phyloP scores from a whole-genome alignment of 1,284 basidiomycete genomes.

The Ceratorhiza oryzae-sativae region DNA sequence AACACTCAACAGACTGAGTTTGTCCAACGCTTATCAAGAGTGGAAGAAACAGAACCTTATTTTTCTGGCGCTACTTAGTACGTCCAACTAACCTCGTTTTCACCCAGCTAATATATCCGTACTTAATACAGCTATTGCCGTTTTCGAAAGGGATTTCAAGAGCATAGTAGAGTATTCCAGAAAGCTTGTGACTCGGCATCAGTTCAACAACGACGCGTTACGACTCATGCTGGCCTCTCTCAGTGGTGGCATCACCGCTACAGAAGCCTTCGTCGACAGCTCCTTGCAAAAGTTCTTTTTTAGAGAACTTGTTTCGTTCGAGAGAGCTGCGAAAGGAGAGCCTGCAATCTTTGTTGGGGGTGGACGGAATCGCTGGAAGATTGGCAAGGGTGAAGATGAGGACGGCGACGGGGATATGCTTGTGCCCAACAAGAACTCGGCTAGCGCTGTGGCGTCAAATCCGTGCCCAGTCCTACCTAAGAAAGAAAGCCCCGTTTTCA shows the following conservation, averaged over 20 bases:
- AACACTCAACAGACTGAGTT: constrained; percentile 77
- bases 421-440: constrained; percentile 44
- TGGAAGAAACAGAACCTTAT: constrained; percentile 72
- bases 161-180: constrained; percentile 73
- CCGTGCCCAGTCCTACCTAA: constrained; percentile 60
- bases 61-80: constrained; percentile 74
- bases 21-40: constrained; percentile 78
- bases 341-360: constrained; percentile 30
- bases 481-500: constrained; percentile 74
- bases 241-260: constrained; percentile 69
- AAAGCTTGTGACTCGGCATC: constrained; percentile 72
- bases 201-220: constrained; percentile 83
- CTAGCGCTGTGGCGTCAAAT: constrained; percentile 43
- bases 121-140: constrained; percentile 67
- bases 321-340: constrained; percentile 47
- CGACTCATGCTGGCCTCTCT: constrained; percentile 76
- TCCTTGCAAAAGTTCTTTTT: constrained; percentile 76
- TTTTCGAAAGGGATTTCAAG: constrained; percentile 62
- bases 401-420: constrained; percentile 43
- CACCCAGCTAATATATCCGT: constrained; percentile 6
- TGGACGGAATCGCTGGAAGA: constrained; percentile 43
- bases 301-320: constrained; percentile 51
- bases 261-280: constrained; percentile 75
- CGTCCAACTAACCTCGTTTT: constrained; percentile 46
- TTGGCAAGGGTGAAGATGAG: constrained; percentile 35